Evolutionary conservation across 495 filamentous ascomycete species (phyloP).

Genomic region (Eremomyces bilateralis): DNA sequence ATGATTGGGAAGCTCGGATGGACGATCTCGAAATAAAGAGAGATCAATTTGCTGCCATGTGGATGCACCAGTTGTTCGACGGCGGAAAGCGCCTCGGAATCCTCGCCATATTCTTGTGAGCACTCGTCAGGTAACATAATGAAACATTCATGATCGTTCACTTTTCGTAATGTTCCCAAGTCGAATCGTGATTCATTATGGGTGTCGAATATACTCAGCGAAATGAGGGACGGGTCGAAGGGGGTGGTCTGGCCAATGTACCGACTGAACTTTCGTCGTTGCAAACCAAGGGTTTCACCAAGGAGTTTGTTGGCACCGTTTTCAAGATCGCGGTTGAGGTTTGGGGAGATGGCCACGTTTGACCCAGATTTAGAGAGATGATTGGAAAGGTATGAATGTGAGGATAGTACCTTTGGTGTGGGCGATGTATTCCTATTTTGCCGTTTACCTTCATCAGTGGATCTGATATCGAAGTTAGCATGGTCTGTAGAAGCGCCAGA

Average conservation of each 20-base stretch:
- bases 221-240: constrained; percentile 51
- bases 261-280: constrained; percentile 19
- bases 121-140: constrained; percentile 47
- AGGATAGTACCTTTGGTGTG: too few relatives aligned
- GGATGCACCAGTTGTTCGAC: constrained; percentile 69
- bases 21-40: constrained; percentile 70
- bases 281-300: constrained; percentile 20
- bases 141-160: constrained; percentile 68
- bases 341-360: too few relatives aligned
- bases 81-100: constrained; percentile 44
- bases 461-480: too few relatives aligned
- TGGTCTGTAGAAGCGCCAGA: too few relatives aligned
- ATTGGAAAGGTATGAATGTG: too few relatives aligned
- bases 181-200: constrained; percentile 48
- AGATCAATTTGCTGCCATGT: constrained; percentile 58
- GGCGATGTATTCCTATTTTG: too few relatives aligned
- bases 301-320: too few relatives aligned
- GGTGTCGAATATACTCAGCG: constrained; percentile 46
- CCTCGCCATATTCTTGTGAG: constrained; percentile 38
- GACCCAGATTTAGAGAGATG: too few relatives aligned
- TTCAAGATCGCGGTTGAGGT: too few relatives aligned
- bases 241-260: constrained; percentile 33
- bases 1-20: constrained; percentile 84
- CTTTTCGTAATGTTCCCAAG: constrained; percentile 50
- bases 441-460: too few relatives aligned